Percentiles rank a stretch among this genome's conserved stretches.
Conservation (phyloP, 257 asterid species). For the Fraxinus cuspidata region DNA sequence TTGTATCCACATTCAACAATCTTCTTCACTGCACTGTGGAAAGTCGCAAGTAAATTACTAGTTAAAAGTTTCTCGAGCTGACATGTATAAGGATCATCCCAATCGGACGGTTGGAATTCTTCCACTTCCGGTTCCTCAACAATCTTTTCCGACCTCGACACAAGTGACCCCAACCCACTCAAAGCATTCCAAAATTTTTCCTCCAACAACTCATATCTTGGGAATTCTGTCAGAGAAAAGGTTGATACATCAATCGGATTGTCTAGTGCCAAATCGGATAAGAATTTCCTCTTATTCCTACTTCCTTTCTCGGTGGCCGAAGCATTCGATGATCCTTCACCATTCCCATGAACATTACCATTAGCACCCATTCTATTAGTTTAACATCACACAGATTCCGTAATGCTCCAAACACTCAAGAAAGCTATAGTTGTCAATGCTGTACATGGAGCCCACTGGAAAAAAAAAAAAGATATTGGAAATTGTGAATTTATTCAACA, state of each 20-base stretch:
- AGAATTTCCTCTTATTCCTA: slow-evolving; percentile 63
- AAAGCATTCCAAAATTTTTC: slow-evolving; percentile 35
- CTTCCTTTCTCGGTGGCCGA: slow-evolving; percentile 43
- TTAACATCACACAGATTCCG: not conserved
- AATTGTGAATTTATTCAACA: slow-evolving; percentile 12
- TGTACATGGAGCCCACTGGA: slow-evolving; percentile 14
- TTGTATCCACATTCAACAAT: slow-evolving; percentile 56
- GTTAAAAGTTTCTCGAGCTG: slow-evolving; percentile 60
- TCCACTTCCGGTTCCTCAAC: slow-evolving; percentile 31
- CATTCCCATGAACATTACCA: slow-evolving; percentile 32
- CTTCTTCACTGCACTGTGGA: slow-evolving; percentile 53
- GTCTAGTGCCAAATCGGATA: slow-evolving; percentile 42
- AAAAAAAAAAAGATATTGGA: slow-evolving; percentile 13
- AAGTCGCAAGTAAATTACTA: slow-evolving; percentile 37
- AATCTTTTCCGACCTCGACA: slow-evolving; percentile 29
- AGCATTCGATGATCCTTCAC: slow-evolving; percentile 29
- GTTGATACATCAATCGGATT: slow-evolving; percentile 32
- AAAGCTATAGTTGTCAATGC: slow-evolving; percentile 3
- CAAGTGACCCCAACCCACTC: slow-evolving; percentile 36
- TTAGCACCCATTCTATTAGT: slow-evolving; percentile 44
- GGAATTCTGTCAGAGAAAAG: slow-evolving; percentile 50
- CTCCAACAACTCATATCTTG: slow-evolving; percentile 55
- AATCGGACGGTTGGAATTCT: slow-evolving; percentile 38
- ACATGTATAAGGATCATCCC: slow-evolving; percentile 57
- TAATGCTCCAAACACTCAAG: not conserved